phyloP scores from a whole-genome alignment of 495 filamentous ascomycete genomes.

The Hypoxylon fuscum region DNA sequence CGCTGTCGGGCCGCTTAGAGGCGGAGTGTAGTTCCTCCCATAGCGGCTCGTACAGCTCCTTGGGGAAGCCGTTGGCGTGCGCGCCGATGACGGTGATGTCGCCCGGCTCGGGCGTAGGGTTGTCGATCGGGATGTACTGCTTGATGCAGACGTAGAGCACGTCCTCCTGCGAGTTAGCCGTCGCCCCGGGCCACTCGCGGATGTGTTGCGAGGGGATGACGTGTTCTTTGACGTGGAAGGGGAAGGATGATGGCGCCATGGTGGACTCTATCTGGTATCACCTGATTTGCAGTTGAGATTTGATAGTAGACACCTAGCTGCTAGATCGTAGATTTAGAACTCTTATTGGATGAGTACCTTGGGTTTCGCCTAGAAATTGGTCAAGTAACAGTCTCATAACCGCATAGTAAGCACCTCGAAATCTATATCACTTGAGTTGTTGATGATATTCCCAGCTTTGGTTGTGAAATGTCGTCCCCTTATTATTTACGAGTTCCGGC shows the following conservation, averaged over 20 bases:
- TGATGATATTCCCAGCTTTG: no score
- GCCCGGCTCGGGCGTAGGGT: constrained; percentile 68
- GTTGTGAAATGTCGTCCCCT: no score
- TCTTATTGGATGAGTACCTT: no score
- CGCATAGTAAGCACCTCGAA: no score
- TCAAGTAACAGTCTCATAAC: no score
- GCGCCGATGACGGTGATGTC: constrained; percentile 86
- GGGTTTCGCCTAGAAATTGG: no score
- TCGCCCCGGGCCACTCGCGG: constrained; percentile 74
- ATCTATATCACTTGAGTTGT: no score
- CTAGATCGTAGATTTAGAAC: no score
- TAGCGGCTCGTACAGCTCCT: constrained; percentile 91
- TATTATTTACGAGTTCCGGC: neutral
- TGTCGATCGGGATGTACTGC: constrained; percentile 80
- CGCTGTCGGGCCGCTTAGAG: constrained; percentile 54
- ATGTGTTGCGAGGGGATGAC: constrained; percentile 72
- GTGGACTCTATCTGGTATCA: neutral
- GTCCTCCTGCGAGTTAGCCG: constrained; percentile 69
- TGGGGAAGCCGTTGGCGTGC: constrained; percentile 91
- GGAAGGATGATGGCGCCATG: constrained; percentile 21
- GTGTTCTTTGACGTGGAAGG: constrained; percentile 63
- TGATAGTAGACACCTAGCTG: no score
- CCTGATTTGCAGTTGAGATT: no score
- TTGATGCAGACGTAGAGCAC: constrained; percentile 76
- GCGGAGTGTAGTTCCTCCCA: constrained; percentile 76